These are phyloP conservation scores for Aspergillus sclerotioniger DNA, from an alignment of 495 filamentous ascomycete species.

Conservation along the genomic window DNA sequence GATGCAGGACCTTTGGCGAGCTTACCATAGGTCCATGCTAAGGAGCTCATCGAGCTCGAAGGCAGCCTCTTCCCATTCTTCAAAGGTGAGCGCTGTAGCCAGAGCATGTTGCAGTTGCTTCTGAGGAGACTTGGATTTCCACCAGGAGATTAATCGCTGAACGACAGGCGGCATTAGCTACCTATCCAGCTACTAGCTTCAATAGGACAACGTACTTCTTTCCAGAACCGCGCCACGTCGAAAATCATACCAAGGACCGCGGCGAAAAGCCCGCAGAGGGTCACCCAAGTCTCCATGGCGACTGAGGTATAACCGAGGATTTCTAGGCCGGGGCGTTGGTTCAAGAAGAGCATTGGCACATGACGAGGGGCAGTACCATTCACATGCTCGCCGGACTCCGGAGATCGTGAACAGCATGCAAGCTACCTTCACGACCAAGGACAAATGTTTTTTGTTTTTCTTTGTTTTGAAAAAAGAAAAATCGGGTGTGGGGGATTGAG, in stretches of 20 bases:
- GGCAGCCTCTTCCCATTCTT: constrained; percentile 82
- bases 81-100: constrained; percentile 63
- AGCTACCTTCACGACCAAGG: neutral
- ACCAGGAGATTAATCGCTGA: constrained; percentile 41
- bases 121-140: constrained; percentile 38
- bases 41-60: constrained; percentile 74
- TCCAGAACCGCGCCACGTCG: constrained; percentile 66
- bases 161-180: neutral
- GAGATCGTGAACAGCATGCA: neutral
- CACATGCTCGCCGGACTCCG: constrained; percentile 38
- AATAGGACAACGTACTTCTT: constrained; percentile 44
- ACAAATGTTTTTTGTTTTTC: too few relatives aligned
- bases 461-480: too few relatives aligned
- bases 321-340: constrained; percentile 1
- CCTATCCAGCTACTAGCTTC: neutral
- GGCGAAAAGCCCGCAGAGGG: constrained; percentile 36
- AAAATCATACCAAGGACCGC: constrained; percentile 55
- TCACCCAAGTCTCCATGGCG: constrained; percentile 21
- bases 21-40: constrained; percentile 77
- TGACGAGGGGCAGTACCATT: constrained; percentile 23
- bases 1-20: neutral
- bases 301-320: constrained; percentile 5
- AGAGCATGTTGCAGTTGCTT: constrained; percentile 42
- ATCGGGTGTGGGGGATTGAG: too few relatives aligned
- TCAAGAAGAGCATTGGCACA: constrained; percentile 7